phyloP scores from a whole-genome alignment of 2,329 filamentous ascomycete species.

The Sporothrix variecibatus region DNA sequence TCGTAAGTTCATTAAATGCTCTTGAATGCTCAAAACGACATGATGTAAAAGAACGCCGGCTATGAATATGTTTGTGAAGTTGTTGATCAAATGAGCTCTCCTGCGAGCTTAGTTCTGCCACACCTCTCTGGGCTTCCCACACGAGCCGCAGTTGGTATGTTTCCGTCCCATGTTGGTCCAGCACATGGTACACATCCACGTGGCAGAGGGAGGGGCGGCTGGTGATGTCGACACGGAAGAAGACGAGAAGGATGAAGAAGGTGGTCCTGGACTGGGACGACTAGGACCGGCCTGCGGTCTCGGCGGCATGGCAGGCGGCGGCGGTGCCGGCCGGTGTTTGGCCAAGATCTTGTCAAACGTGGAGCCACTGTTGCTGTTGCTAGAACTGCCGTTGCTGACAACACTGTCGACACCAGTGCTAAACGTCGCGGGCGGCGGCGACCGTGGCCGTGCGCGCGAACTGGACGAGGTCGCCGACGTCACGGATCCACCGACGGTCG shows the following conservation, averaged over 20 bases:
- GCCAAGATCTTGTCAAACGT: neutral
- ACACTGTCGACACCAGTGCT: neutral
- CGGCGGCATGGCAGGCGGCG: neutral
- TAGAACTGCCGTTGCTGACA: neutral
- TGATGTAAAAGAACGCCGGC: neutral
- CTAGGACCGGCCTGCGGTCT: neutral
- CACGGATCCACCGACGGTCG: conserved; percentile 23
- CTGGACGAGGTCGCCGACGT: conserved; percentile 18
- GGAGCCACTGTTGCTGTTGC: neutral
- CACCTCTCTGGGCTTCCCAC: conserved; percentile 55
- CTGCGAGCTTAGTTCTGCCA: conserved; percentile 10
- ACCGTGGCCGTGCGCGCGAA: neutral
- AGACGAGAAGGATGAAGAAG: neutral
- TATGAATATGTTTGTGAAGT: neutral
- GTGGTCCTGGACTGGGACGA: neutral
- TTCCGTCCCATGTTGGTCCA: conserved; percentile 53
- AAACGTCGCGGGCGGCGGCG: neutral
- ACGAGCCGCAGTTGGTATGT: conserved; percentile 60
- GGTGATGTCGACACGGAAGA: neutral
- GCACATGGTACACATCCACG: conserved; percentile 57
- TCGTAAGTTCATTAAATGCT: neutral
- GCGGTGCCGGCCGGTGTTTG: neutral
- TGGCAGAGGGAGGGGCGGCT: neutral
- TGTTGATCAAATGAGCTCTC: no score
- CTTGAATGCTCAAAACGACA: neutral